phyloP scores from a whole-genome alignment of 1,284 basidiomycete genomes.

The Trichosporon sp. region DNA sequence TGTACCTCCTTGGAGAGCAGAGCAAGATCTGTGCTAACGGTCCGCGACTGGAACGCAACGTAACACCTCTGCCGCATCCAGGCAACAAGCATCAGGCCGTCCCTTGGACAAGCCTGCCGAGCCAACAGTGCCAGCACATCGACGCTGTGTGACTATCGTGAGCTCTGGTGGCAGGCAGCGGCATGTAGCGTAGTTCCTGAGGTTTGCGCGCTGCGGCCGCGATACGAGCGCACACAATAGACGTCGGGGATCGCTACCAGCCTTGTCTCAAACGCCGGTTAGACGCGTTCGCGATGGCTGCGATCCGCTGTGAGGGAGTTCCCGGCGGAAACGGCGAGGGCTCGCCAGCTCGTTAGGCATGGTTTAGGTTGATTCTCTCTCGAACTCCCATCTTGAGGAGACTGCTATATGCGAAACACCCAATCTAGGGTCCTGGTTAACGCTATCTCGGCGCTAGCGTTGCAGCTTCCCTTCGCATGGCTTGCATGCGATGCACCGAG shows the following conservation, averaged over 20 bases:
- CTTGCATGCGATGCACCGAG: slow-evolving; percentile 1
- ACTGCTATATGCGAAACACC: slow-evolving; percentile 9
- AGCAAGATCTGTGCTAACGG: too few species aligned
- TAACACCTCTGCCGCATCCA: not conserved
- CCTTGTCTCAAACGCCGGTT: not conserved
- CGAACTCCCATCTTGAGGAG: not conserved
- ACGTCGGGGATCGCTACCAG: not conserved
- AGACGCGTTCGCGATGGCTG: not conserved
- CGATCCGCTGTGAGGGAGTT: not conserved
- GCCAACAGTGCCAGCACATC: too few species aligned
- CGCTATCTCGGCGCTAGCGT: not conserved
- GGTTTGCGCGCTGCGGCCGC: not conserved
- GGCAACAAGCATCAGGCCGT: not conserved
- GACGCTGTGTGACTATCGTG: too few species aligned
- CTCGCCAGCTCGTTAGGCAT: not conserved
- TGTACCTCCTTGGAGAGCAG: too few species aligned
- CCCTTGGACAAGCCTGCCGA: too few species aligned
- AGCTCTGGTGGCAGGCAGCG: too few species aligned
- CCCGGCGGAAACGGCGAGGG: not conserved
- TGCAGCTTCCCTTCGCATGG: not conserved
- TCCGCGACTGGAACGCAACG: too few species aligned
- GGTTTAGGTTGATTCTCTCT: not conserved
- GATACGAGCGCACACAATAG: not conserved
- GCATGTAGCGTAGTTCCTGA: not conserved
- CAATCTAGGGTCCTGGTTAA: not conserved